phyloP scores from a whole-genome alignment of 1,284 basidiomycete species.

The Stereum hirsutum region DNA sequence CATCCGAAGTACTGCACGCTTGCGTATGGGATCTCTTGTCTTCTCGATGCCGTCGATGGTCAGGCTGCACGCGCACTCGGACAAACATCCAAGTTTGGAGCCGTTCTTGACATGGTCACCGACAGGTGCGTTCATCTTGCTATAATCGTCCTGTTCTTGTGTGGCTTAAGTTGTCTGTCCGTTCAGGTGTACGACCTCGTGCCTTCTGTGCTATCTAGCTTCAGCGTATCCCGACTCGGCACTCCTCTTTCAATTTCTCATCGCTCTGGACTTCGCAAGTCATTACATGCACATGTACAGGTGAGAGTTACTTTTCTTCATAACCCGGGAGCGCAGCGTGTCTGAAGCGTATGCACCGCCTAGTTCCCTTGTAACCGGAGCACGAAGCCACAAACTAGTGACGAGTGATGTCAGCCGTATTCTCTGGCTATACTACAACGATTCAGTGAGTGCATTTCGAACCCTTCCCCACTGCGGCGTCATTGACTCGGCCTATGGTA shows the following conservation, averaged over 20 bases:
- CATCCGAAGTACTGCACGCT: slow-evolving; percentile 92
- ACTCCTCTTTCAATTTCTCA: slow-evolving; percentile 88
- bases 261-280: slow-evolving; percentile 95
- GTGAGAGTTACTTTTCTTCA: slow-evolving; percentile 30
- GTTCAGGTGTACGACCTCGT: slow-evolving; percentile 90
- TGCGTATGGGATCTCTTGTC: slow-evolving; percentile 86
- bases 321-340: not conserved
- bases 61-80: slow-evolving; percentile 84
- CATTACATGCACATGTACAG: slow-evolving; percentile 99
- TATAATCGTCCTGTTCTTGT: not conserved
- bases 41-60: slow-evolving; percentile 95
- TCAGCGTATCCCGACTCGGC: slow-evolving; percentile 82
- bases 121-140: slow-evolving; percentile 75
- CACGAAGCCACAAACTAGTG: slow-evolving; percentile 87
- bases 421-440: slow-evolving; percentile 90
- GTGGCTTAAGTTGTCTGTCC: not conserved
- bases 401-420: slow-evolving; percentile 89
- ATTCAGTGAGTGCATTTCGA: slow-evolving; percentile 55
- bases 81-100: slow-evolving; percentile 95
- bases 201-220: slow-evolving; percentile 90
- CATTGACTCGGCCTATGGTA: slow-evolving; percentile 20
- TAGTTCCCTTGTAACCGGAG: slow-evolving; percentile 93
- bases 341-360: slow-evolving; percentile 3
- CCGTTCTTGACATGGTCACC: slow-evolving; percentile 99
- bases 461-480: not conserved